Base-by-base conservation (phyloP, 192 early-diverging fungal genomes). In the Paraglomus occultum region DNA sequence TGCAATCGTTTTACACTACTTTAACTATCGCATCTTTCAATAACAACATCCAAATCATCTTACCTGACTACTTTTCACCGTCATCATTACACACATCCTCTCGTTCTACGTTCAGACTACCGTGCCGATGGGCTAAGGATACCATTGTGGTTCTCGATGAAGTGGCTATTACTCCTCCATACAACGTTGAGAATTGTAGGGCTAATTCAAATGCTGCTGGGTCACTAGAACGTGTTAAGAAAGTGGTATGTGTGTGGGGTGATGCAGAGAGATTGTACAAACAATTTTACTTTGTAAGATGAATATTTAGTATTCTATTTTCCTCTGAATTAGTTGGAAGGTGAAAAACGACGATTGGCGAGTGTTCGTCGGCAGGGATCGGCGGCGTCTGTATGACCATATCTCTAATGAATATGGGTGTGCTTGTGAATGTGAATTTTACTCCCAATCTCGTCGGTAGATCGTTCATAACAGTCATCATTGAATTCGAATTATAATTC, bases 131-230 rank as follows among this genome's bases (percentile, higher is more conserved):
- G 92, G 68, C 75, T 48, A 83, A 89, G 61, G 83, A 88, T 65
- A 79, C 79, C 38, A 93, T 93, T 72, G 77, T 93, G 8, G 91
- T 93, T 5, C 77, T 93, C 77, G 92, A 93, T 72, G 91, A 93
- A 71, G 85, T 93, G 18, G 74, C 85, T 12, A 89, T 93, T 54
- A 79, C 83, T 14, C 84, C 92, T 31, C 92, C 92, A 4, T 93
- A 93, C 68, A 75, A 81, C 51, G 78, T 84, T 6, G 88, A 90
- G 6, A 84, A 84, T 69, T 91, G 90, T 70, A 85, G 87, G 60
- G 85, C 83, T 42, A 83, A 78, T 69, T 62, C 73, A 2, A 77
- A 82, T 22, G 78, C 87, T 23, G 72, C 86, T 17, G 78, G 77
- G 10, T 81, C 84, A 17, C 72, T 93, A 48, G 84, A 86, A 17